Evolutionary conservation across 495 filamentous ascomycete species (phyloP).

Genomic region (Trichocladium antarcticum): DNA sequence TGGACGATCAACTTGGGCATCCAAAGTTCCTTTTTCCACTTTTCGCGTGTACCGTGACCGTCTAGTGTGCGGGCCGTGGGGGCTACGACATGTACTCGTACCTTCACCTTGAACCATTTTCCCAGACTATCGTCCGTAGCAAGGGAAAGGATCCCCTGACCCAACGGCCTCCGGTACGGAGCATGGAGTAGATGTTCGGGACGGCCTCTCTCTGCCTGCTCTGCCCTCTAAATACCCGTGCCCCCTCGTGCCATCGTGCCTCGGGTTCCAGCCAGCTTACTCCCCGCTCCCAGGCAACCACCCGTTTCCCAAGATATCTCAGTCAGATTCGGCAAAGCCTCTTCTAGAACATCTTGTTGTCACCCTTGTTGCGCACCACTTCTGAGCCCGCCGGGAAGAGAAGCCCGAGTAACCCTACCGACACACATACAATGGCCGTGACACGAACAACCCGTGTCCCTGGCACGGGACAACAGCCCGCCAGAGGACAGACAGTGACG

Average conservation of each 20-base stretch:
- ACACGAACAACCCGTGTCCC: slow-evolving; percentile 34
- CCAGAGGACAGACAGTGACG: slow-evolving; percentile 52
- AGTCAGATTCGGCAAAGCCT: too few species aligned
- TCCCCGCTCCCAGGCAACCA: too few species aligned
- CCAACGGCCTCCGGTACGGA: neutral
- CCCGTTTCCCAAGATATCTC: too few species aligned
- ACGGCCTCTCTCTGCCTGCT: neutral
- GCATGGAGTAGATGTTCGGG: neutral
- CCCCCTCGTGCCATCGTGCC: neutral
- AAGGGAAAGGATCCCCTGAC: neutral
- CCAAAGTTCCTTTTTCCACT: neutral
- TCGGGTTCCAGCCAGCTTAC: too few species aligned
- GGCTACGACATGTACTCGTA: slow-evolving; percentile 4
- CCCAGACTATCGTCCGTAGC: neutral
- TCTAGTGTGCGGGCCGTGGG: neutral
- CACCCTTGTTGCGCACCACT: too few species aligned
- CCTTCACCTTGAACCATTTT: neutral
- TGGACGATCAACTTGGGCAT: slow-evolving; percentile 1
- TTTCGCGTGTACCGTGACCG: neutral
- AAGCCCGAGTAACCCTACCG: too few species aligned
- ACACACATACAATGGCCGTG: slow-evolving; percentile 35
- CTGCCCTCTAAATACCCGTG: neutral
- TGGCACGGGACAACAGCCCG: slow-evolving; percentile 43
- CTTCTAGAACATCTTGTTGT: too few species aligned
- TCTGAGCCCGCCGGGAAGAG: too few species aligned